These are phyloP conservation scores for Cladophialophora chaetospira DNA, from an alignment of 2,329 filamentous ascomycete genomes.

Conservation along the genomic window DNA sequence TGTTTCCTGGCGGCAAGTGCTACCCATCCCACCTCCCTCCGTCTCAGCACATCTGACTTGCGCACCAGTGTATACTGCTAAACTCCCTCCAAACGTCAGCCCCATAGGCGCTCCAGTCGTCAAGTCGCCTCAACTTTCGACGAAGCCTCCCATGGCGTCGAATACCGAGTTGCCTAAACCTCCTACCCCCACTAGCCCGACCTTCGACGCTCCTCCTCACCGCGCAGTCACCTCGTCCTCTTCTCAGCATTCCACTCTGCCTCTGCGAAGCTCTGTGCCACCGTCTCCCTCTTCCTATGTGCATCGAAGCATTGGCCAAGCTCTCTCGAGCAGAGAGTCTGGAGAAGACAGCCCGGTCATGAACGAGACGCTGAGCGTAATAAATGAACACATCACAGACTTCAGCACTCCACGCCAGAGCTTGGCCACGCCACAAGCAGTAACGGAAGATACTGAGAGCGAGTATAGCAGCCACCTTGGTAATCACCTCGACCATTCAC, in stretches of 20 bases:
- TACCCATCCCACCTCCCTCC: too few relatives aligned
- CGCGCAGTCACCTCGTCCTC: conserved; percentile 6
- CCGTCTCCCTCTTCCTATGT: conserved; percentile 40
- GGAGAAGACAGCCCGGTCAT: conserved; percentile 74
- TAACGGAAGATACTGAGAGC: conserved; percentile 68
- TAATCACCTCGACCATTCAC: too few relatives aligned
- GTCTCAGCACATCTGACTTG: conserved; percentile 17
- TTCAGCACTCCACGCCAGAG: conserved; percentile 66
- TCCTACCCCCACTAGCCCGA: conserved; percentile 11
- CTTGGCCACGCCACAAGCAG: conserved; percentile 34
- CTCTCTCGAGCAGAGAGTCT: conserved; percentile 52
- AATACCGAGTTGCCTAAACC: conserved; percentile 31
- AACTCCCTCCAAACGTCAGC: conserved; percentile 28
- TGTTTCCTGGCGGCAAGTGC: conserved; percentile 53
- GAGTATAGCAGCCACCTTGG: conserved; percentile 82
- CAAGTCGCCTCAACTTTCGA: conserved; percentile 7
- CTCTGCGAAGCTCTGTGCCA: conserved; percentile 41
- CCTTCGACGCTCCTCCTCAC: background rate
- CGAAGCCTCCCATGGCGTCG: conserved; percentile 6
- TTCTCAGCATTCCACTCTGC: conserved; percentile 29
- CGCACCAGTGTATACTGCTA: conserved; percentile 31
- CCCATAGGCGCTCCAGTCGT: conserved; percentile 12
- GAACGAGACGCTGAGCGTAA: conserved; percentile 92
- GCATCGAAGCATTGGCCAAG: conserved; percentile 48
- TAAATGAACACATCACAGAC: conserved; percentile 95